Conservation (phyloP, 805 yeast species). For the Komagataella kurtzmanii region DNA sequence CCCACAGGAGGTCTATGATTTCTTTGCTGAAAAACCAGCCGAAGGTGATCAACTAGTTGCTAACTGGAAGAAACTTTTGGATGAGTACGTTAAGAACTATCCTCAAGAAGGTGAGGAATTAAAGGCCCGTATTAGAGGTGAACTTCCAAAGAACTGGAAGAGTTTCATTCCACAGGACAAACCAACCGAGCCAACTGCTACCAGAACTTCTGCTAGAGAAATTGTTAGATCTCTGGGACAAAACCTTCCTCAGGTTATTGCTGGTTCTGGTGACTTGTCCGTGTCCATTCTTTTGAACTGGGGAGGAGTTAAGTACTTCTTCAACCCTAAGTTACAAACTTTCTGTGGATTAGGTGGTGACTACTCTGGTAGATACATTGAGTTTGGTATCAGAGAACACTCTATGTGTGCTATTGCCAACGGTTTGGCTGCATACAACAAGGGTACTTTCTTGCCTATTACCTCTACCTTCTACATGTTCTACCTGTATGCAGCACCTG, state of each 20-base stretch:
- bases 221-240: slow-evolving; percentile 14
- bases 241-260: slow-evolving; percentile 15
- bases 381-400: slow-evolving; percentile 20
- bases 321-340: slow-evolving; percentile 12
- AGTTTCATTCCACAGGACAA: slow-evolving; percentile 9
- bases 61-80: slow-evolving; percentile 15
- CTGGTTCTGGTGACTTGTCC: slow-evolving; percentile 23
- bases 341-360: slow-evolving; percentile 16
- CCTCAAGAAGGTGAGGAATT: slow-evolving; percentile 18
- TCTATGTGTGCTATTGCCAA: slow-evolving; percentile 20
- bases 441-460: slow-evolving; percentile 20
- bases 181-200: slow-evolving; percentile 11
- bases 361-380: slow-evolving; percentile 17
- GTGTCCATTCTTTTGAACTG: slow-evolving; percentile 18
- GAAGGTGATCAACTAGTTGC: slow-evolving; percentile 11
- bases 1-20: slow-evolving; percentile 16
- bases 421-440: slow-evolving; percentile 18
- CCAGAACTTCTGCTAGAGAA: slow-evolving; percentile 16
- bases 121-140: slow-evolving; percentile 13
- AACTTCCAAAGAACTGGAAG: slow-evolving; percentile 16
- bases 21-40: slow-evolving; percentile 12
- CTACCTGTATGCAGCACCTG: slow-evolving; percentile 34
- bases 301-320: slow-evolving; percentile 17
- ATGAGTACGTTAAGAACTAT: slow-evolving; percentile 9
- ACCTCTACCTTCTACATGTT: slow-evolving; percentile 22